Conservation (phyloP, 306 rosid species). For the Amphicarpaea edgeworthii region DNA sequence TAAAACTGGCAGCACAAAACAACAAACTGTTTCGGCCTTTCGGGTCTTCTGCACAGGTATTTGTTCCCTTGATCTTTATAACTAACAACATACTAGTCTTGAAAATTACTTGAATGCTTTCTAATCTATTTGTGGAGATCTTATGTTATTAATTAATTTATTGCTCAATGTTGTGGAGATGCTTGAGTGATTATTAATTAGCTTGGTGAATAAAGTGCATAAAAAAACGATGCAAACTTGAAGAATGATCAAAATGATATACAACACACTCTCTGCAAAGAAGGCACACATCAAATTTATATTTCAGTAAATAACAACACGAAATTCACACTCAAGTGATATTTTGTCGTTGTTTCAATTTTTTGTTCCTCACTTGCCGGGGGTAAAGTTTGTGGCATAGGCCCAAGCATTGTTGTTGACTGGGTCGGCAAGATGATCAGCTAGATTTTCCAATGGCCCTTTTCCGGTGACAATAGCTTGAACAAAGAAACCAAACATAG, state of each 20-base stretch:
- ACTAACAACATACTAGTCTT: too few relatives aligned
- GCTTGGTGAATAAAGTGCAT: neutral
- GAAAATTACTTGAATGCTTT: neutral
- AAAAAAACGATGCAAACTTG: neutral
- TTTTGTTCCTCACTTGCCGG: conserved; percentile 34
- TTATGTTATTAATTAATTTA: neutral
- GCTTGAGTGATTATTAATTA: neutral
- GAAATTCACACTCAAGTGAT: neutral
- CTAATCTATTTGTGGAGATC: neutral
- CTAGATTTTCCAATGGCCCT: conserved; percentile 38
- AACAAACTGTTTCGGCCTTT: neutral
- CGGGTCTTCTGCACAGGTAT: neutral
- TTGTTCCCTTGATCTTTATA: neutral
- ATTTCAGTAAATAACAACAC: neutral
- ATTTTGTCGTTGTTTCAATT: neutral
- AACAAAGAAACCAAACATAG: too few relatives aligned
- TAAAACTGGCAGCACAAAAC: neutral
- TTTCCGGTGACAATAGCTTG: conserved; percentile 47
- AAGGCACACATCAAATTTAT: neutral
- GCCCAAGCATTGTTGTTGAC: conserved; percentile 49
- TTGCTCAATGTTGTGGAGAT: neutral
- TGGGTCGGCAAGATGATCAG: conserved; percentile 34
- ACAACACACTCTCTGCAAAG: neutral
- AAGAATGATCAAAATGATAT: neutral
- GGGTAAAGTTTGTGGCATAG: conserved; percentile 43